Base-by-base conservation (phyloP, 192 early-diverging fungal species). In the Linnemannia zychae region DNA sequence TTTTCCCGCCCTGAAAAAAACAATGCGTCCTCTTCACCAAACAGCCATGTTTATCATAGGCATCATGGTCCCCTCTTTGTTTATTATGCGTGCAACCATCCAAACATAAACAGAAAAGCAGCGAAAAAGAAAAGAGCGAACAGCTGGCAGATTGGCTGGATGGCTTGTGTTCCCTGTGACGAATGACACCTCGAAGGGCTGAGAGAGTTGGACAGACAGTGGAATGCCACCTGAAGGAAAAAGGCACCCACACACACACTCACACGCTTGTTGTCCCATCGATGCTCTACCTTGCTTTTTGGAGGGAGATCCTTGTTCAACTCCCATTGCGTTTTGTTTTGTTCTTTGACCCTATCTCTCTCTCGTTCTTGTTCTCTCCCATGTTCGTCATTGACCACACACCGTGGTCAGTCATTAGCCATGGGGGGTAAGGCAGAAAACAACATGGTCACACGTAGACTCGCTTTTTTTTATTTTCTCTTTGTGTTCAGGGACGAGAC, bases 1-100 rank as follows among this genome's bases (percentile, higher is more conserved):
- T 75, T 53, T 46, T 75, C 74, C 74, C 74, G 74, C 74, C 74
- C 28, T 63, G 57, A 31, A 63, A 63, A 63, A 33, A 7, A 63
- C 11, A 31, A 31, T 24, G 31, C 12, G n/a, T n/a, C n/a, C n/a
- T n/a, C n/a, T n/a, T n/a, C n/a, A n/a, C 5, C 52, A 57, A 24
- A 7, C 50, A 60, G n/a, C 53, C 53, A 60, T n/a, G 4, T 7
- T 57, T 7, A 57, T 7, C 4, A 7, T 24, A 52, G 11, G 13
- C 57, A 63, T n/a, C 57, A 63, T 49, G 24, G 24, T 71, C 38
- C 40, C 46, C 18, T 24, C 15, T 24, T 71, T 72, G n/a, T 17
- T 72, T 44, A 18, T 72, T 24, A 33, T 48, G 71, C 31, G 28
- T 16, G 18, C 24, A n/a, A 49, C 13, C 71, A 48, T 68, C 34